Percentiles rank a stretch among this genome's conserved stretches.
These are phyloP conservation scores for Cyberlindnera veronae DNA, from an alignment of 805 yeast genomes.

Conservation along the genomic window DNA sequence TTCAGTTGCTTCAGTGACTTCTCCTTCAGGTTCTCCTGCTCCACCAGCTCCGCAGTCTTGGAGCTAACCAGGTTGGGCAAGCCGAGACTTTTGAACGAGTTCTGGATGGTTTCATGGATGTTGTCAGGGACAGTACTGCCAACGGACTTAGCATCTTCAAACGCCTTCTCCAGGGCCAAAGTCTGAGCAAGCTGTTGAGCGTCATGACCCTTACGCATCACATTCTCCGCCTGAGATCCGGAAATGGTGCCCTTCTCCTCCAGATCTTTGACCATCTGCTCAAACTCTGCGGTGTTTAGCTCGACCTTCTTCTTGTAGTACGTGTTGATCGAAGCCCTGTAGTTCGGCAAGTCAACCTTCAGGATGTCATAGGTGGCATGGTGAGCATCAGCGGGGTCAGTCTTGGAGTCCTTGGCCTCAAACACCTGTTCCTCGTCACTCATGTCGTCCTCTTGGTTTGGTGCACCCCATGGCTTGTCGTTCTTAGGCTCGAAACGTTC, in stretches of 20 bases:
- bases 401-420: conserved; percentile 35
- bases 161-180: conserved; percentile 55
- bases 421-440: conserved; percentile 59
- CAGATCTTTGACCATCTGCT: background rate
- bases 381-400: background rate
- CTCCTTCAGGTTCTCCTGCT: conserved; percentile 22
- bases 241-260: conserved; percentile 4
- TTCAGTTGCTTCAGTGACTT: conserved; percentile 20
- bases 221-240: conserved; percentile 2
- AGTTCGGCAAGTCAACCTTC: conserved; percentile 31
- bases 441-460: conserved; percentile 22
- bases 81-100: conserved; percentile 34
- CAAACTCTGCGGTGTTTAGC: background rate
- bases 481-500: conserved; percentile 44
- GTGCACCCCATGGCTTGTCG: conserved; percentile 22
- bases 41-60: conserved; percentile 18
- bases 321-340: conserved; percentile 33
- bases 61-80: conserved; percentile 36
- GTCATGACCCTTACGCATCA: conserved; percentile 10
- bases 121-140: conserved; percentile 33
- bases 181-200: conserved; percentile 50
- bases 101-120: conserved; percentile 28
- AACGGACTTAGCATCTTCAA: conserved; percentile 50
- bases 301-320: conserved; percentile 17
- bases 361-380: conserved; percentile 34